Conservation (phyloP, 106 monocot genomes). For the Chionographis japonica region DNA sequence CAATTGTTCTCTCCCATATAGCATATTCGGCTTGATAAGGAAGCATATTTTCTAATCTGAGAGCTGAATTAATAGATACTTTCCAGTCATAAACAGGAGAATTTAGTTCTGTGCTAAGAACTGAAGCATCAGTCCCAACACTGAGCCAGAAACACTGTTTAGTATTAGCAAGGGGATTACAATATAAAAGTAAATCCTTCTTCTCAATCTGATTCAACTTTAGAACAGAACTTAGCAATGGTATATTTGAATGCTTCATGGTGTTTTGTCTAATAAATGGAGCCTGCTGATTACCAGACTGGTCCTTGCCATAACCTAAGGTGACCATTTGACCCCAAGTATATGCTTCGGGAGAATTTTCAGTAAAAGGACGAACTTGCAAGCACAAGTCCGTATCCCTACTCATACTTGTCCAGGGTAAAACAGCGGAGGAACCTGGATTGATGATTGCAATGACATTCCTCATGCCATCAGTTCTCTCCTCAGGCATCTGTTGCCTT, state of each 20-base stretch:
- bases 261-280: slow-evolving; percentile 43
- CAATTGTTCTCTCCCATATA: slow-evolving; percentile 73
- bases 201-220: slow-evolving; percentile 80
- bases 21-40: slow-evolving; percentile 80
- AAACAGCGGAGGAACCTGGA: slow-evolving; percentile 58
- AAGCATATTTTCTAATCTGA: slow-evolving; percentile 91
- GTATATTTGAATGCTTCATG: slow-evolving; percentile 21
- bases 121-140: slow-evolving; percentile 82
- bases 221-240: slow-evolving; percentile 31
- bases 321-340: slow-evolving; percentile 61
- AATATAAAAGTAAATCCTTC: slow-evolving; percentile 73
- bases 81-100: slow-evolving; percentile 94
- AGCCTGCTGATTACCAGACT: slow-evolving; percentile 27
- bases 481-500: slow-evolving; percentile 35
- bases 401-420: slow-evolving; percentile 67
- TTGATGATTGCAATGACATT: slow-evolving; percentile 49
- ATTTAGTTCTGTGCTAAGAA: slow-evolving; percentile 89
- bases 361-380: slow-evolving; percentile 70
- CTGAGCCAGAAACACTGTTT: slow-evolving; percentile 68
- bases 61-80: slow-evolving; percentile 71
- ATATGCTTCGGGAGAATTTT: slow-evolving; percentile 46
- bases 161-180: slow-evolving; percentile 21
- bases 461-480: slow-evolving; percentile 23
- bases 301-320: slow-evolving; percentile 40
- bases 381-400: slow-evolving; percentile 59